These are phyloP conservation scores for Alternaria sp. DNA, from an alignment of 2,329 filamentous ascomycete species.

Conservation along the genomic window DNA sequence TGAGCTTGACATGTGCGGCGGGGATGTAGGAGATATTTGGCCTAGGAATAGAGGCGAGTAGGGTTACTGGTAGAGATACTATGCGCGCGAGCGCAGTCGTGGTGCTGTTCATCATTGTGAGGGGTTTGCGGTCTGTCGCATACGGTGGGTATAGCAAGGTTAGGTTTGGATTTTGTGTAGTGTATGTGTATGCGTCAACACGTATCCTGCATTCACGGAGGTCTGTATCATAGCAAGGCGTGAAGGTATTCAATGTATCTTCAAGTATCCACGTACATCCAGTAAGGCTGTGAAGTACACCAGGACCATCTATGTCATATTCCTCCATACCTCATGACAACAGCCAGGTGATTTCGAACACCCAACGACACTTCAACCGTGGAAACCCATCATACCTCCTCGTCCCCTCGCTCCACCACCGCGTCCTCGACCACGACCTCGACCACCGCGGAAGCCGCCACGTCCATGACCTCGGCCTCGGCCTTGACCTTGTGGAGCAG, in stretches of 20 bases:
- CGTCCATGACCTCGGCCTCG: neutral
- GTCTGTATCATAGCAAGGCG: neutral
- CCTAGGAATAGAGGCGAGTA: neutral
- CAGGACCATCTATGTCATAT: neutral
- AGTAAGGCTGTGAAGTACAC: neutral
- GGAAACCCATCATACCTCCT: neutral
- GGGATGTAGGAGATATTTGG: conserved; percentile 15
- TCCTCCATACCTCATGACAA: neutral
- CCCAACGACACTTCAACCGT: neutral
- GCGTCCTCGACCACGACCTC: neutral
- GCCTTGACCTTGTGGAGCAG: neutral
- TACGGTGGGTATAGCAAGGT: neutral
- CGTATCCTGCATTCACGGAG: neutral
- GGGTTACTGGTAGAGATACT: neutral
- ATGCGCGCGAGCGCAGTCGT: neutral
- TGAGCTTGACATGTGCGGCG: conserved; percentile 22
- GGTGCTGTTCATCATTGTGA: neutral
- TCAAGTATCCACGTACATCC: neutral
- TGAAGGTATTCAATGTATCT: neutral
- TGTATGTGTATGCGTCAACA: neutral
- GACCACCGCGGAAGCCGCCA: neutral
- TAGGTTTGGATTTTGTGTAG: neutral
- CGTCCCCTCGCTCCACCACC: neutral
- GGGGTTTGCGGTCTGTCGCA: too few species aligned
- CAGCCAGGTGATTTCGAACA: neutral